Conservation (phyloP, 2,329 filamentous ascomycete species). For the Ambrosiella cleistominuta region DNA sequence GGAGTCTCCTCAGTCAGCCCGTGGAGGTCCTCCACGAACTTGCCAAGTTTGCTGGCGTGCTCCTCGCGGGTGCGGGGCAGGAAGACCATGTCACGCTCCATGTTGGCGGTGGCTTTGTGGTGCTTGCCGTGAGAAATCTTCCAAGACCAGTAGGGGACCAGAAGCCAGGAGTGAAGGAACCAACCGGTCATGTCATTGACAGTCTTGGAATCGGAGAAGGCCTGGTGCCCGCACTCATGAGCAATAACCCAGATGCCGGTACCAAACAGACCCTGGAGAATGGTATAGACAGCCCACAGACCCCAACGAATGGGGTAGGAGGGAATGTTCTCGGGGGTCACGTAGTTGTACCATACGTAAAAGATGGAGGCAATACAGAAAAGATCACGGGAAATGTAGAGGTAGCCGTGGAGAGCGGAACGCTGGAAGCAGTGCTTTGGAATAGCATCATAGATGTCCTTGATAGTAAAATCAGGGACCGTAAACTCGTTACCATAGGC, state of each 20-base stretch:
- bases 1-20: conserved; percentile 94
- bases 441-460: conserved; percentile 91
- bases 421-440: conserved; percentile 94
- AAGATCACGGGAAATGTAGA: conserved; percentile 73
- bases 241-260: conserved; percentile 93
- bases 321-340: conserved; percentile 70
- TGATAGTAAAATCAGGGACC: conserved; percentile 90
- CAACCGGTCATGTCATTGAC: conserved; percentile 88
- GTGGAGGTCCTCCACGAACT: conserved; percentile 59
- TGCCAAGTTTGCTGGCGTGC: conserved; percentile 59
- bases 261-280: conserved; percentile 78
- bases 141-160: conserved; percentile 98
- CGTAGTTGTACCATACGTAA: conserved; percentile 72
- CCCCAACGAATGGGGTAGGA: conserved; percentile 46
- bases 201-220: conserved; percentile 81
- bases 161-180: conserved; percentile 70
- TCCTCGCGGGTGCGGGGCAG: conserved; percentile 78
- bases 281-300: conserved; percentile 49
- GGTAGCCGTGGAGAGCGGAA: conserved; percentile 55
- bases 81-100: conserved; percentile 98
- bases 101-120: conserved; percentile 95
- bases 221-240: conserved; percentile 94
- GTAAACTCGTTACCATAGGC: conserved; percentile 91
- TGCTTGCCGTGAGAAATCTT: conserved; percentile 98
- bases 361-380: conserved; percentile 58